These are phyloP conservation scores for Aspergillus sparsus DNA, from an alignment of 495 filamentous ascomycete genomes.

Conservation along the genomic window DNA sequence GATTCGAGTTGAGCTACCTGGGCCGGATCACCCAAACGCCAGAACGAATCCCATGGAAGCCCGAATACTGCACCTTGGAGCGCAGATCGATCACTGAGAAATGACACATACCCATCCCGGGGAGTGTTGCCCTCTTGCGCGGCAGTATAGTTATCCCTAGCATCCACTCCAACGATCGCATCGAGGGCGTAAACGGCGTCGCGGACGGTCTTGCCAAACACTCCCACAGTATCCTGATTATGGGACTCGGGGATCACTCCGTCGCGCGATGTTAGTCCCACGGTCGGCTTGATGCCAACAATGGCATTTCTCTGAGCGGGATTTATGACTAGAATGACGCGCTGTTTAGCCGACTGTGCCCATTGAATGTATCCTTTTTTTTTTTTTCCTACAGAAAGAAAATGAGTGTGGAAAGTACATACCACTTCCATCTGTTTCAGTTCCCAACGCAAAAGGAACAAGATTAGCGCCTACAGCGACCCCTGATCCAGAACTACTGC, in stretches of 20 bases:
- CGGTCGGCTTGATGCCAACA: conserved; percentile 69
- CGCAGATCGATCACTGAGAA: conserved; percentile 50
- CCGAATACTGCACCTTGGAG: conserved; percentile 67
- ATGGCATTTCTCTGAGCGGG: conserved; percentile 67
- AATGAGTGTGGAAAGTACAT: conserved; percentile 22
- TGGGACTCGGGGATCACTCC: conserved; percentile 65
- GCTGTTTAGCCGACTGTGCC: conserved; percentile 16
- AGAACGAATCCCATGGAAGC: conserved; percentile 69
- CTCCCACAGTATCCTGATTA: conserved; percentile 68
- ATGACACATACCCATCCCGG: conserved; percentile 54
- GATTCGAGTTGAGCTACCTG: conserved; percentile 55
- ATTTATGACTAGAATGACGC: conserved; percentile 56
- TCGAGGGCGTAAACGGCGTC: conserved; percentile 68
- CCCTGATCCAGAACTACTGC: conserved; percentile 63
- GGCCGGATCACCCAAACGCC: conserved; percentile 55
- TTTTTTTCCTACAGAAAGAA: too few relatives aligned
- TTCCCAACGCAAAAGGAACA: conserved; percentile 65
- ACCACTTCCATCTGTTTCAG: conserved; percentile 71
- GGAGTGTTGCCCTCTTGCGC: conserved; percentile 58
- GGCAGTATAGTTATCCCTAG: conserved; percentile 59
- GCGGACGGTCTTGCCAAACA: conserved; percentile 63
- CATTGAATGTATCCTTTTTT: too few relatives aligned
- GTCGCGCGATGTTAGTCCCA: conserved; percentile 62
- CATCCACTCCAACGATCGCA: conserved; percentile 63
- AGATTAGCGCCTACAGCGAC: conserved; percentile 63